phyloP scores from a whole-genome alignment of 768 basidiomycete species.

The Suillus variegatus region DNA sequence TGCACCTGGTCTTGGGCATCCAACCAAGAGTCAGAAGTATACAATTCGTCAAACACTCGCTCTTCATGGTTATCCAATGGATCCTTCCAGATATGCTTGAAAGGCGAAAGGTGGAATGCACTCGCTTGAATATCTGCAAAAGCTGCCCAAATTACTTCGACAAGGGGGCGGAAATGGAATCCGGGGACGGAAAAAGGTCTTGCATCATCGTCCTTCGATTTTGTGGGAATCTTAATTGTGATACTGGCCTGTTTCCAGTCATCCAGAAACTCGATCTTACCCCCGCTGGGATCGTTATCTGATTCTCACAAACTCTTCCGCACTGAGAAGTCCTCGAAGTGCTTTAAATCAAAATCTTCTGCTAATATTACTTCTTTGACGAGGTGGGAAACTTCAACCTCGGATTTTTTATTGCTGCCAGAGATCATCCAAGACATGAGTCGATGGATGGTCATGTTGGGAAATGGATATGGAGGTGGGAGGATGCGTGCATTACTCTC shows the following conservation, averaged over 20 bases:
- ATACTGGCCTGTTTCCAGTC: background rate
- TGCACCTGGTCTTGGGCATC: too few relatives aligned
- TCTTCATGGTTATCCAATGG: too few relatives aligned
- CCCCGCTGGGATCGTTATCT: accelerated
- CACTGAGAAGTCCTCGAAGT: background rate
- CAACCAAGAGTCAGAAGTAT: too few relatives aligned
- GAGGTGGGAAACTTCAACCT: background rate
- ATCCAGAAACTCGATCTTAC: background rate
- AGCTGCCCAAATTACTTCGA: too few relatives aligned
- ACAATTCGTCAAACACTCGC: too few relatives aligned
- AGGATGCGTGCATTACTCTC: background rate
- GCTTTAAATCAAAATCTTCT: background rate
- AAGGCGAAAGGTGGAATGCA: too few relatives aligned
- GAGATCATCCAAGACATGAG: constrained; percentile 9
- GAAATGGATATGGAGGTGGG: background rate
- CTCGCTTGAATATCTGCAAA: too few relatives aligned
- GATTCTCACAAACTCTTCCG: background rate
- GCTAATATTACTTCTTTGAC: background rate
- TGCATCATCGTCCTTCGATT: background rate
- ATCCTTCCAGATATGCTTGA: too few relatives aligned
- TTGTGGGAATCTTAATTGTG: background rate
- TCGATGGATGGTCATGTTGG: constrained; percentile 1
- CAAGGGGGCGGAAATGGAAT: too few relatives aligned
- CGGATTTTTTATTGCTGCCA: constrained; percentile 4
- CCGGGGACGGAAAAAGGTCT: background rate